Conservation (phyloP, 345 rosid genomes). For the Eucalyptus shirleyi region DNA sequence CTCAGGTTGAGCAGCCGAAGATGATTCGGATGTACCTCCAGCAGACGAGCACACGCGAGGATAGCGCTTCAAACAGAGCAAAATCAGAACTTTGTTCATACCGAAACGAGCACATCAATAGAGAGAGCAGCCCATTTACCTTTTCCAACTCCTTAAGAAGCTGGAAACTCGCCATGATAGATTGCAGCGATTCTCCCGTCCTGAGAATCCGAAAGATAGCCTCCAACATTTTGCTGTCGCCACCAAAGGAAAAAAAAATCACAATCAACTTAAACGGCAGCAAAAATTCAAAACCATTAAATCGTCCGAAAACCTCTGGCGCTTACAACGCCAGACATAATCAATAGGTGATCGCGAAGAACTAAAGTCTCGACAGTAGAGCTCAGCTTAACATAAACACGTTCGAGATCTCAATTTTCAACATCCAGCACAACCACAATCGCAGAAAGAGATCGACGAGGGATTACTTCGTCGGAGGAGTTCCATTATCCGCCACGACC, state of each 20-base stretch:
- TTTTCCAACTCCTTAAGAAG: constrained; percentile 56
- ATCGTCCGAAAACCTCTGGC: background rate
- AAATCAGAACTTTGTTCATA: background rate
- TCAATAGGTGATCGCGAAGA: background rate
- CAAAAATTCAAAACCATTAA: background rate
- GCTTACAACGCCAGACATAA: background rate
- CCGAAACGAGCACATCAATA: background rate
- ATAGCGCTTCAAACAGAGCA: constrained; percentile 20
- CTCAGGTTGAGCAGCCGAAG: constrained; percentile 1
- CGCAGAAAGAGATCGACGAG: background rate
- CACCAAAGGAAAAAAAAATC: background rate
- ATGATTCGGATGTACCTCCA: constrained; percentile 5
- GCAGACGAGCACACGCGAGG: constrained; percentile 13
- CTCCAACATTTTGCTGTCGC: constrained; percentile 57
- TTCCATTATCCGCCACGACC: constrained; percentile 25
- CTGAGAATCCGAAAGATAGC: constrained; percentile 58
- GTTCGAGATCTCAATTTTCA: background rate
- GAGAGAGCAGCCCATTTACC: constrained; percentile 12
- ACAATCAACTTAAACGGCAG: background rate
- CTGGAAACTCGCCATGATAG: constrained; percentile 54
- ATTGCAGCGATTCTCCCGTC: constrained; percentile 48
- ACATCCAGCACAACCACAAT: background rate
- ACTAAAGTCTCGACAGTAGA: background rate
- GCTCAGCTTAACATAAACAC: background rate
- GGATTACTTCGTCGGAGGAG: constrained; percentile 51